Evolutionary conservation across 1,139 yeast species (phyloP), one percentile per base, ranked within the genome.

Genomic region (Nakaseomyces delphensis): DNA sequence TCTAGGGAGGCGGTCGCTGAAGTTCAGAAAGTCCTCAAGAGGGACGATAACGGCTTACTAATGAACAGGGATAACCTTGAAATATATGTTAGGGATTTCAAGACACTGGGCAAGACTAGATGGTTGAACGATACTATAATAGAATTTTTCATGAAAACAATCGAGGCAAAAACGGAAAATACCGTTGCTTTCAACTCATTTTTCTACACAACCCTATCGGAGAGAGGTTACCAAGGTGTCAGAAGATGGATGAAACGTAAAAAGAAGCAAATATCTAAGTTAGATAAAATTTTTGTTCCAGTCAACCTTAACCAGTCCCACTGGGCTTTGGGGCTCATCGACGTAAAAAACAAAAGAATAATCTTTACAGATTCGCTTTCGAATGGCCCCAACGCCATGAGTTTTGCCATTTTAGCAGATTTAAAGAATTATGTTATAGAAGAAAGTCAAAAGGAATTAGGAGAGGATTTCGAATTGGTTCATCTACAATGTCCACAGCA

Each of bases 41-140:
- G 59, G 14, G 52, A 53, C 28, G 63, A 63, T 29, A 58, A 61
- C 9, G 50, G 55, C n/a, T 49, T 68, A 8, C 54, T 71, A 5
- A 55, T 70, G 6, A 70, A 68, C 8, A 66, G 67, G 11, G 72
- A 67, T 37, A 70, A 67, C 50, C 65, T 91, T 27, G 93, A 83
- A 44, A 73, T 91, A 7, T 66, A 69, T 4, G 73, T 74, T 0
- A 65, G 75, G 38, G 98, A 91, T 59, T 61, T 91, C 42, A 69
- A 71, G 42, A 87, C 96, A 0, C 66, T 91, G 29, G 66, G 72
- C 7, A 85, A 81, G 44, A 71, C 82, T 1, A 66, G 71, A 39
- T 91, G 99, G 99, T 71, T 91, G 33, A 91, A 91, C 59, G 98
- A 93, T 62, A 85, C 82, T 42, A 72, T 91, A 3, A 87, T 91